phyloP scores from a whole-genome alignment of 352 stramenopile species.

The Vaucheria bursata region DNA sequence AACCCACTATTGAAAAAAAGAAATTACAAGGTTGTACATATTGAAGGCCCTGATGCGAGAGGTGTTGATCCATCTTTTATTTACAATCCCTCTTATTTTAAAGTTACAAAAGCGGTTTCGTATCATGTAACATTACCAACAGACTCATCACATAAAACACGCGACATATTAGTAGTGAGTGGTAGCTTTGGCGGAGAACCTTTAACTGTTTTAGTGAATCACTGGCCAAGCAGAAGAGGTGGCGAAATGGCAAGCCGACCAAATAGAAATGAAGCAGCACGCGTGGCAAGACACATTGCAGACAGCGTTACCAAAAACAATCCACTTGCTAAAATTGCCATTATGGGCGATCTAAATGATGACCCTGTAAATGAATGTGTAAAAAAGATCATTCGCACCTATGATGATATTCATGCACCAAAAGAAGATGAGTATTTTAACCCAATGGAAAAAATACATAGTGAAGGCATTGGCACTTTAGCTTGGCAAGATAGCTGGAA shows the following conservation, averaged over 20 bases:
- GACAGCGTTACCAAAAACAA: background rate
- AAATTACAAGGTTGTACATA: background rate
- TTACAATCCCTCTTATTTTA: conserved; percentile 2
- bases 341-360: background rate
- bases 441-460: conserved; percentile 2
- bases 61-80: conserved; percentile 3
- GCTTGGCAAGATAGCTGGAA: conserved; percentile 1
- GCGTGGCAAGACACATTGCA: background rate
- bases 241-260: background rate
- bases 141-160: background rate
- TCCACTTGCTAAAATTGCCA: background rate
- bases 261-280: conserved; percentile 1
- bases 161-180: conserved; percentile 1
- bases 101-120: conserved; percentile 4
- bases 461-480: background rate
- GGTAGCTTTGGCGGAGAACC: background rate
- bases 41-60: background rate
- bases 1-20: background rate
- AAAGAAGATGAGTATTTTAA: background rate
- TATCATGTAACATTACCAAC: background rate
- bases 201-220: conserved; percentile 3
- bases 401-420: background rate
- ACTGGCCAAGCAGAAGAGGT: background rate
- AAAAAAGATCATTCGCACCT: background rate
- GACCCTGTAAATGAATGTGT: background rate